Evolutionary conservation across 345 rosid species (phyloP), one percentile per base, ranked within the genome.

Genomic region (Isatis tinctoria): DNA sequence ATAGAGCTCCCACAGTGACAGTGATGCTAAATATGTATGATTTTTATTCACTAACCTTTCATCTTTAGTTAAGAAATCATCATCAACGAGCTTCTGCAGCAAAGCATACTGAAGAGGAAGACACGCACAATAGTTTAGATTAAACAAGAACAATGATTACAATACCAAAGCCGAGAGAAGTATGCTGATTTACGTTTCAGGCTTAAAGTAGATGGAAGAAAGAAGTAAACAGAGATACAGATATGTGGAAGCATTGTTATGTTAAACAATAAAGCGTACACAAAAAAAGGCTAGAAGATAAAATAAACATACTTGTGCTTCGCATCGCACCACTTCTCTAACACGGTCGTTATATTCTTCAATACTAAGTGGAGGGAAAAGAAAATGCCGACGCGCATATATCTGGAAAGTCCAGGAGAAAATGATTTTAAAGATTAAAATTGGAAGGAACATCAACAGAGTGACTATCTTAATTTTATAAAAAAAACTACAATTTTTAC

Each of bases 341-440:
- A 94, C 97, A 9, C 88, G 90, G 44, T 84, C 88, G 70, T 94
- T 94, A 63, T 81, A 84, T 65, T 88, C 97, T 70, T 94, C 97
- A 68, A 91, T 87, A 69, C 81, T 84, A 18, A 91, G 73, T 0
- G 91, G 92, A 73, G 97, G 99, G 73, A 83, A 90, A 75, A 91
- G 78, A 80, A 94, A 94, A 81, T 90, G 96, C 59, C 91, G 83
- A 61, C 92, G 93, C 57, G 96, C 96, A 81, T 87, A 91, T 36
- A 91, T 76, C 93, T 94, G 82, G 86, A 51, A 84, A 40, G 53
- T 28, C 43, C 67, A 39, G 48, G 30, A 54, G 4, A 44, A 27
- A 6, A 6, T 6, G 56, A 1, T 61, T 59, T 0, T 22, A 22
- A 6, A 12, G 12, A 4, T 40, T n/a, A 7, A 22, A 7, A 10